These are phyloP conservation scores for Hysterium pulicare DNA, from an alignment of 2,329 filamentous ascomycete genomes.

Conservation along the genomic window DNA sequence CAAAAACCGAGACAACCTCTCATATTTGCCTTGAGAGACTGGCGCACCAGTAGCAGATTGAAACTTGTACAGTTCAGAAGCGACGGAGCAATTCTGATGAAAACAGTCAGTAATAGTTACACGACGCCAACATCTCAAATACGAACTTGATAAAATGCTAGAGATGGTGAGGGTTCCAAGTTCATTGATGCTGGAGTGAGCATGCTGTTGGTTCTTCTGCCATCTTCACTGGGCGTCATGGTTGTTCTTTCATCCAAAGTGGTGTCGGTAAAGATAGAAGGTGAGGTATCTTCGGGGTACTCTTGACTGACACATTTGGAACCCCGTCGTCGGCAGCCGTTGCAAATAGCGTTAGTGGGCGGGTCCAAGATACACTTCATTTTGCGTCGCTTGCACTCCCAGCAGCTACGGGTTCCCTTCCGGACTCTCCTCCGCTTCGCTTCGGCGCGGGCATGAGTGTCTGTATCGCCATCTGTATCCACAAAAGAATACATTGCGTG, in stretches of 20 bases:
- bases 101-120: not conserved
- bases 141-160: constrained; percentile 3
- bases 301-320: constrained; percentile 20
- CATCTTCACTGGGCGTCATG: constrained; percentile 1
- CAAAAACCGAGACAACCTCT: constrained; percentile 7
- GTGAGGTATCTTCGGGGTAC: constrained; percentile 10
- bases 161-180: constrained; percentile 2
- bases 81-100: not conserved
- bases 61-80: not conserved
- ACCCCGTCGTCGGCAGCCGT: constrained; percentile 13
- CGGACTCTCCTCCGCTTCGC: constrained; percentile 19
- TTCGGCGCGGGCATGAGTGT: not conserved
- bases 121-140: not conserved
- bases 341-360: constrained; percentile 9
- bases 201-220: constrained; percentile 2
- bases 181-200: constrained; percentile 3
- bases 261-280: not conserved
- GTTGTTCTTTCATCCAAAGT: constrained; percentile 6
- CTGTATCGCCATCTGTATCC: not conserved
- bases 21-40: constrained; percentile 5
- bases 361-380: constrained; percentile 17
- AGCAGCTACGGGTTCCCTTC: constrained; percentile 23
- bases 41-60: not conserved
- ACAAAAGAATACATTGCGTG: too few species aligned
- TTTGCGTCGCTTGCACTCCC: constrained; percentile 26